Evolutionary conservation across 306 rosid species (phyloP).

Genomic region (Comarum palustre): DNA sequence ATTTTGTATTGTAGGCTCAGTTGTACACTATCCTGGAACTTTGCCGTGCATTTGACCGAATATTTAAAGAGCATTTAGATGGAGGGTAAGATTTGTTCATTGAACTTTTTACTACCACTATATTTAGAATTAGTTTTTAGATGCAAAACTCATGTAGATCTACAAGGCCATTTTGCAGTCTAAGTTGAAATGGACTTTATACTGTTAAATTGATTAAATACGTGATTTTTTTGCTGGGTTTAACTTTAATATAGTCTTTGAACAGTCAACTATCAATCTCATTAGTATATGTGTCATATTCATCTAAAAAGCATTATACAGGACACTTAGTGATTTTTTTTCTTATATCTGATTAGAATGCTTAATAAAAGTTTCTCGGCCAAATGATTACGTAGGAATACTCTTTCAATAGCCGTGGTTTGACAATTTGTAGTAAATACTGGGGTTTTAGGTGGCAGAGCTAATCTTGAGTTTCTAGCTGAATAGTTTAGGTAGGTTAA

Average conservation of each 20-base stretch:
- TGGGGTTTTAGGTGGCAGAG: not conserved
- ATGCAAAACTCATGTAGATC: not conserved
- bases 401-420: not conserved
- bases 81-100: slow-evolving; percentile 68
- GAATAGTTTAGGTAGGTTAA: not conserved
- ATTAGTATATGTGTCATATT: not conserved
- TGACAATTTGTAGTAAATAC: not conserved
- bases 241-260: not conserved
- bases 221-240: not conserved
- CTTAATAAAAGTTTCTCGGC: not conserved
- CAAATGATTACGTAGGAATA: not conserved
- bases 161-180: slow-evolving; percentile 11
- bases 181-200: slow-evolving; percentile 2
- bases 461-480: not conserved
- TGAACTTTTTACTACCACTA: not conserved
- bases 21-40: slow-evolving; percentile 87
- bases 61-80: slow-evolving; percentile 97
- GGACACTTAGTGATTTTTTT: not conserved
- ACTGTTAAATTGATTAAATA: not conserved
- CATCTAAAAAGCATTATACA: not conserved
- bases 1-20: slow-evolving; percentile 63
- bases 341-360: not conserved
- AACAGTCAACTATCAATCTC: not conserved
- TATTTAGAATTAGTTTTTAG: slow-evolving; percentile 13
- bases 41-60: slow-evolving; percentile 89